phyloP scores from a whole-genome alignment of 352 stramenopile genomes.

The Pythium oligandrum region DNA sequence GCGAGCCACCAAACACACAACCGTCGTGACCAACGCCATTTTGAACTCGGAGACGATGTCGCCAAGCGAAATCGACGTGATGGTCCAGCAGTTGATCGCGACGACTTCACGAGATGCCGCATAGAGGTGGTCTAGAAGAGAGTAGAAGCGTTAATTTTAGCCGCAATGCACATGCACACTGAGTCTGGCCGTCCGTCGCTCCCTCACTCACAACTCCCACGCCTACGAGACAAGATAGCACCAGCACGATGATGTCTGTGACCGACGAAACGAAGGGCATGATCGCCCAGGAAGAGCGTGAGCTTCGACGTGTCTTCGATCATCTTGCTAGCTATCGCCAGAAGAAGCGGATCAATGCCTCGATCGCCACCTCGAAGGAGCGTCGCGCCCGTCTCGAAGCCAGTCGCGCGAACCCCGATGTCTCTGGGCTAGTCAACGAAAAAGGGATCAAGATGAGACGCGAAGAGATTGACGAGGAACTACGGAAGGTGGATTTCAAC shows the following conservation, averaged over 20 bases:
- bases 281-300: conserved; percentile 93
- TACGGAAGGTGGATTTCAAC: conserved; percentile 51
- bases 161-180: background rate
- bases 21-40: conserved; percentile 84
- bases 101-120: conserved; percentile 32
- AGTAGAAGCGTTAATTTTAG: background rate
- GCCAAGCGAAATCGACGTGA: conserved; percentile 60
- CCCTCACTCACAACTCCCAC: too few species aligned
- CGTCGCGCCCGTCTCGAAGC: conserved; percentile 55
- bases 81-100: conserved; percentile 71
- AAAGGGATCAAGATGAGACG: conserved; percentile 72
- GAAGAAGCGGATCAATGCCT: conserved; percentile 69
- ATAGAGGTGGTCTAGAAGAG: background rate
- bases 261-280: conserved; percentile 81
- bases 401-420: conserved; percentile 61
- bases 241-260: conserved; percentile 54
- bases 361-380: conserved; percentile 44
- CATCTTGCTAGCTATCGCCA: conserved; percentile 88
- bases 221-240: background rate
- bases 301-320: conserved; percentile 93
- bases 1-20: conserved; percentile 74
- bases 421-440: conserved; percentile 72
- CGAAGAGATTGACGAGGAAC: conserved; percentile 75
- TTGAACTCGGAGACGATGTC: conserved; percentile 88
- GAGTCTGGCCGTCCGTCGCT: too few species aligned